These are phyloP conservation scores for Oryza brachyantha DNA, from an alignment of 176 grass and related monocot genomes.

Conservation along the genomic window DNA sequence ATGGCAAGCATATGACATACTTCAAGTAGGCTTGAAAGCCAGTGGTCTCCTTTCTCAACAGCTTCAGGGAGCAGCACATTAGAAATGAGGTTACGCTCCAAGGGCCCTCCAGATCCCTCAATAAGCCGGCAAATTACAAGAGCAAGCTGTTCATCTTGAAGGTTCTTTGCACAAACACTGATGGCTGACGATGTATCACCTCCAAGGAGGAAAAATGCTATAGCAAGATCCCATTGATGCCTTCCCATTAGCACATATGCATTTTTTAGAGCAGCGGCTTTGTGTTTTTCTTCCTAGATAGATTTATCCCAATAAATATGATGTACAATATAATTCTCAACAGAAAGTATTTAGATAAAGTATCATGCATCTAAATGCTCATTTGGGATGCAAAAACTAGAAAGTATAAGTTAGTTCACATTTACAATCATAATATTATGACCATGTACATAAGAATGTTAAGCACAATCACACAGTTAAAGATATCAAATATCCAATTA, in stretches of 20 bases:
- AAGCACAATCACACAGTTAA: neutral
- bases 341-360: slow-evolving; percentile 21
- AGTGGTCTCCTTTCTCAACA: slow-evolving; percentile 77
- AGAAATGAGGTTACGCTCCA: slow-evolving; percentile 78
- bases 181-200: slow-evolving; percentile 79
- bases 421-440: slow-evolving; percentile 3
- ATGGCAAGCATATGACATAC: slow-evolving; percentile 50
- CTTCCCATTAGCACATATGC: slow-evolving; percentile 97
- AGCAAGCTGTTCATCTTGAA: slow-evolving; percentile 90
- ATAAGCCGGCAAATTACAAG: slow-evolving; percentile 82
- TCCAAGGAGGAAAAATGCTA: slow-evolving; percentile 94
- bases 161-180: slow-evolving; percentile 88
- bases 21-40: slow-evolving; percentile 92
- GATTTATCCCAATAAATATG: slow-evolving; percentile 32
- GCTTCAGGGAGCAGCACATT: slow-evolving; percentile 73
- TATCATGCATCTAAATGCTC: slow-evolving; percentile 12
- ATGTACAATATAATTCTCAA: slow-evolving; percentile 24
- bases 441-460: slow-evolving; percentile 23
- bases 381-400: slow-evolving; percentile 26
- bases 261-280: slow-evolving; percentile 94
- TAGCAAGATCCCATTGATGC: slow-evolving; percentile 88
- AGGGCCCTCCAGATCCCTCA: slow-evolving; percentile 69
- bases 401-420: slow-evolving; percentile 12
- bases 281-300: slow-evolving; percentile 91
- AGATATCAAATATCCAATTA: slow-evolving; percentile 15